Percentiles rank a stretch among this genome's conserved stretches.
phyloP scores from a whole-genome alignment of 2,329 filamentous ascomycete genomes.

The Cercospora nicotianae region DNA sequence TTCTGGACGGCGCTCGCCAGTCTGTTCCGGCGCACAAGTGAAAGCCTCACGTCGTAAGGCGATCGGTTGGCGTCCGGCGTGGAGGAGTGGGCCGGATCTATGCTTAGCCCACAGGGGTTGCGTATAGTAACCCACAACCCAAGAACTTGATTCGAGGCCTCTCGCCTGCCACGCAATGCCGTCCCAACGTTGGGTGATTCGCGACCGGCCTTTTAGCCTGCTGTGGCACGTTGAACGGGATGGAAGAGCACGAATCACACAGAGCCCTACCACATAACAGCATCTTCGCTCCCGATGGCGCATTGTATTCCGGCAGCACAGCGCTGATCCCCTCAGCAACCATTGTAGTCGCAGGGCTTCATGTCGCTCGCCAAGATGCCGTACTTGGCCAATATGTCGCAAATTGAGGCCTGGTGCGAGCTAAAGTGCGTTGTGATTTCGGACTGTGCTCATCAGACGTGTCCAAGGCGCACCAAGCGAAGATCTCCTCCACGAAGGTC shows the following conservation, averaged over 20 bases:
- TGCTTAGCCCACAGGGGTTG: neutral
- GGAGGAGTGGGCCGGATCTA: constrained; percentile 1
- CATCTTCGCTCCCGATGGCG: neutral
- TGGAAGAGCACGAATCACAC: neutral
- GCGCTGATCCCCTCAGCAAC: neutral
- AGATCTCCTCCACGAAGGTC: neutral
- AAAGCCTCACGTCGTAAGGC: neutral
- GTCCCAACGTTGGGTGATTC: constrained; percentile 1
- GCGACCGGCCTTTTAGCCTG: neutral
- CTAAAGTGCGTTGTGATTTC: neutral
- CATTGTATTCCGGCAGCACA: neutral
- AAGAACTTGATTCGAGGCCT: constrained; percentile 1
- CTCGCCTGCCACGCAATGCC: constrained; percentile 4
- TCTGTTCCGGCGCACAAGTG: neutral
- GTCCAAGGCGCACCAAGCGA: neutral
- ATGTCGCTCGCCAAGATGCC: neutral
- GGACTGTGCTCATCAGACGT: neutral
- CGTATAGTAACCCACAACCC: neutral
- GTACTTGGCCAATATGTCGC: neutral
- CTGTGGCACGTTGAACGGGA: neutral
- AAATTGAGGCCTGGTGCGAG: neutral
- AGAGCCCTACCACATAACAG: neutral
- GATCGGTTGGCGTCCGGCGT: neutral
- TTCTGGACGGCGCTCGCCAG: neutral
- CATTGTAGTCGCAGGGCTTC: neutral